Conservation (phyloP, 495 filamentous ascomycete species). For the Halenospora varia region DNA sequence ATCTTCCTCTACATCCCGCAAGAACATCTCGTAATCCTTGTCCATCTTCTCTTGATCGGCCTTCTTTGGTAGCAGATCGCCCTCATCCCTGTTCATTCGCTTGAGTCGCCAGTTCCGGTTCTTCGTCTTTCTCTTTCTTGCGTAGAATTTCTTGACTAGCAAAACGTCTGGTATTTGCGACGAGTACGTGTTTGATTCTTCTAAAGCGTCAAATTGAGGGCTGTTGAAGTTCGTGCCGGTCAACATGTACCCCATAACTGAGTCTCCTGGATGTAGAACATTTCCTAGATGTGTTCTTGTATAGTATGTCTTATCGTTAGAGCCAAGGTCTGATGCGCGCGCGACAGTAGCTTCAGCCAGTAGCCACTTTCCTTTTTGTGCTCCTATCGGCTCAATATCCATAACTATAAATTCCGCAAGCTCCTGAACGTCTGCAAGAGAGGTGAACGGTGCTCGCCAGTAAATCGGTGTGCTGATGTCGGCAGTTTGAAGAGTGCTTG, state of each 20-base stretch:
- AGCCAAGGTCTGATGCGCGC: constrained; percentile 81
- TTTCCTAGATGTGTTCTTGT: constrained; percentile 85
- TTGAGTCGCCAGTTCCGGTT: constrained; percentile 86
- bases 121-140: constrained; percentile 77
- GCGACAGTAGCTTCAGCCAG: constrained; percentile 86
- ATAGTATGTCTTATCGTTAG: constrained; percentile 81
- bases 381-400: constrained; percentile 81
- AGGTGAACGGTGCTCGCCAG: constrained; percentile 82
- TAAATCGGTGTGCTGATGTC: constrained; percentile 77
- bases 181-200: constrained; percentile 61
- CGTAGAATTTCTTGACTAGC: constrained; percentile 93
- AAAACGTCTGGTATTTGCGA: constrained; percentile 86
- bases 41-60: constrained; percentile 82
- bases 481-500: constrained; percentile 82
- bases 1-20: constrained; percentile 95
- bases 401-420: constrained; percentile 91
- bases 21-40: constrained; percentile 92
- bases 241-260: constrained; percentile 86
- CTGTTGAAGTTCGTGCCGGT: constrained; percentile 91
- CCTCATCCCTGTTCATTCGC: constrained; percentile 87
- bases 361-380: constrained; percentile 72
- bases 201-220: constrained; percentile 71
- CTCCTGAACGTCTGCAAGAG: constrained; percentile 78
- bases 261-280: constrained; percentile 84
- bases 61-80: constrained; percentile 71